Evolutionary conservation across 1,284 basidiomycete species (phyloP).

Genomic region (Marasmius tenuissimus): DNA sequence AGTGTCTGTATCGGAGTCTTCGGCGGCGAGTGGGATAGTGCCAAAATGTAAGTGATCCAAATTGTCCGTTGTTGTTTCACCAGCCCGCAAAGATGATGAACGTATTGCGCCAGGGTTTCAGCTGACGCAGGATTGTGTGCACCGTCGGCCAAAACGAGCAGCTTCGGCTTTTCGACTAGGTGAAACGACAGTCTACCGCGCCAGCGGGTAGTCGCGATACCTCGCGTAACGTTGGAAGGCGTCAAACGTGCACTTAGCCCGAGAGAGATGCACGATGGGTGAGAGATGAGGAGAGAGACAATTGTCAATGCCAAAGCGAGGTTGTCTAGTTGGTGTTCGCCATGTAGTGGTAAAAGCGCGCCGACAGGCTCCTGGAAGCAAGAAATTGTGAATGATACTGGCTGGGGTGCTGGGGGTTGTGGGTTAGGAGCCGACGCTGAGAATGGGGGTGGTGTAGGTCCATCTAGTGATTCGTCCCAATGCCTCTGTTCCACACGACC

Average conservation of each 20-base stretch:
- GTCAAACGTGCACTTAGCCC: constrained; percentile 40
- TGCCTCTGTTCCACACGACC: constrained; percentile 27
- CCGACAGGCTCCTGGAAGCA: constrained; percentile 42
- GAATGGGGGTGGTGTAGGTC: constrained; percentile 26
- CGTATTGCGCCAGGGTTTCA: constrained; percentile 66
- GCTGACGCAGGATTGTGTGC: constrained; percentile 94
- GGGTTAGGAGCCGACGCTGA: constrained; percentile 34
- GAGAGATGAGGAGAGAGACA: constrained; percentile 60
- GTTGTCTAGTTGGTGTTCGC: constrained; percentile 84
- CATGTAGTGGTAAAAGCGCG: constrained; percentile 64
- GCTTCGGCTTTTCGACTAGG: constrained; percentile 20
- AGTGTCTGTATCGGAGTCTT: constrained; percentile 76
- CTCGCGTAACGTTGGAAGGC: constrained; percentile 47
- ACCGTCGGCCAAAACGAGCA: constrained; percentile 81
- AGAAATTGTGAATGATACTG: constrained; percentile 40
- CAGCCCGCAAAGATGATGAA: constrained; percentile 44
- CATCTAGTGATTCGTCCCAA: constrained; percentile 38
- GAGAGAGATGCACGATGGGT: constrained; percentile 30
- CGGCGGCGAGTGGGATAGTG: constrained; percentile 79
- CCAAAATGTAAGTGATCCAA: constrained; percentile 69
- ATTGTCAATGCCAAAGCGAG: constrained; percentile 69
- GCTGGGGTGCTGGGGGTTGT: constrained; percentile 40
- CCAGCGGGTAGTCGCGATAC: constrained; percentile 71
- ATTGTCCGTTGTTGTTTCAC: constrained; percentile 23
- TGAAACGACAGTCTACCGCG: constrained; percentile 83